These are phyloP conservation scores for Aspergillus piperis DNA, from an alignment of 2,329 filamentous ascomycete genomes.

Conservation along the genomic window DNA sequence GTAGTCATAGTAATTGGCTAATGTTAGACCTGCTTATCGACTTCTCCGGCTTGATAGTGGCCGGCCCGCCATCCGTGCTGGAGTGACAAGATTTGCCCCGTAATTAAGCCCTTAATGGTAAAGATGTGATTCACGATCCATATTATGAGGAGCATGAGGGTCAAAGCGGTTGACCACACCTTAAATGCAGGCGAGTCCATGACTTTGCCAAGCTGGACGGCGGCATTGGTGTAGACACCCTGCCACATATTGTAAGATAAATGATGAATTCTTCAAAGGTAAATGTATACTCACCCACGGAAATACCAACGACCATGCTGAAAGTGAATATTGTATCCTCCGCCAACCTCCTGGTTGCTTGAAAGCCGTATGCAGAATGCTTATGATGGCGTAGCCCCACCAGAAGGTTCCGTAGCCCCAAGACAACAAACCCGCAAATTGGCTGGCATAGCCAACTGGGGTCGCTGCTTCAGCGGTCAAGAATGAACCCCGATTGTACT, in stretches of 20 bases:
- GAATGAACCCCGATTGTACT: conserved; percentile 36
- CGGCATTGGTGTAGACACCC: conserved; percentile 45
- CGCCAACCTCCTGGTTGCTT: conserved; percentile 23
- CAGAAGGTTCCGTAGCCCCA: conserved; percentile 47
- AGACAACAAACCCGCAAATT: conserved; percentile 41
- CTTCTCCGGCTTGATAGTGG: not conserved
- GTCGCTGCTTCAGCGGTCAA: conserved; percentile 36
- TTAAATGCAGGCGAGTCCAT: conserved; percentile 43
- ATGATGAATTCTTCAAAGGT: not conserved
- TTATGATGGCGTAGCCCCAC: conserved; percentile 44
- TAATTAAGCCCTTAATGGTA: conserved; percentile 34
- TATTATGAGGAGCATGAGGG: conserved; percentile 38
- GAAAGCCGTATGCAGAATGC: conserved; percentile 32
- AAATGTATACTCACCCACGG: conserved; percentile 37
- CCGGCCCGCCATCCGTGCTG: conserved; percentile 26
- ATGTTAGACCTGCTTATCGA: not conserved
- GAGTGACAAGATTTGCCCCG: conserved; percentile 34
- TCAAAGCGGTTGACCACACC: conserved; percentile 41
- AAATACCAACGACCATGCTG: conserved; percentile 42
- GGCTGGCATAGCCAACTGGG: conserved; percentile 36
- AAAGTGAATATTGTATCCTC: conserved; percentile 31
- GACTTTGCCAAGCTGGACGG: conserved; percentile 39
- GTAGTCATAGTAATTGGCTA: not conserved
- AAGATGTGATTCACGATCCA: conserved; percentile 34
- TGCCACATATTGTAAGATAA: conserved; percentile 10